These are phyloP conservation scores for Fomitopsis pinicola DNA, from an alignment of 1,284 basidiomycete genomes.

Conservation along the genomic window DNA sequence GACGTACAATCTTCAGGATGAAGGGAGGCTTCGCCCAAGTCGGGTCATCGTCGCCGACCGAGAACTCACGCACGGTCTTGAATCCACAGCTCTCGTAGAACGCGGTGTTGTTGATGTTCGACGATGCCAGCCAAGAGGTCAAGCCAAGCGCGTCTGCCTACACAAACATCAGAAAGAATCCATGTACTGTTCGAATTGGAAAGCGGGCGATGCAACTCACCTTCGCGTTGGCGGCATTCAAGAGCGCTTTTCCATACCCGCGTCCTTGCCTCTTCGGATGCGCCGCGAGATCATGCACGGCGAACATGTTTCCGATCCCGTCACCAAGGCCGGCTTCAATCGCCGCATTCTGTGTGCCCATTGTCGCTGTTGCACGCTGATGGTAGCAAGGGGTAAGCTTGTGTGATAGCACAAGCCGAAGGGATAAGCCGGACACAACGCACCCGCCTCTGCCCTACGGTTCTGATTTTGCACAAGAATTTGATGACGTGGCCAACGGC, in stretches of 20 bases:
- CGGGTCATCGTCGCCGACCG: conserved; percentile 17
- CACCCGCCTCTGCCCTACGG: neutral
- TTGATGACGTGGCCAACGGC: neutral
- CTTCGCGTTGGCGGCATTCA: neutral
- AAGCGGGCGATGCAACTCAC: neutral
- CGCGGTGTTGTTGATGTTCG: conserved; percentile 15
- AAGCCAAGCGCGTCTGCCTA: conserved; percentile 16
- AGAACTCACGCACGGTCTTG: conserved; percentile 10
- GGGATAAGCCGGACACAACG: neutral
- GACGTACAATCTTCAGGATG: conserved; percentile 11
- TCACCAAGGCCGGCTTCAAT: neutral
- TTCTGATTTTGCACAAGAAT: neutral
- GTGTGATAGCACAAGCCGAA: neutral
- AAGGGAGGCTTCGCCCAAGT: conserved; percentile 15
- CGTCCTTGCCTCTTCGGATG: neutral
- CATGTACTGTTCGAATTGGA: too few relatives aligned
- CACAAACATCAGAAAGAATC: neutral
- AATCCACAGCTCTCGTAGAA: conserved; percentile 22
- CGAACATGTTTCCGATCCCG: neutral
- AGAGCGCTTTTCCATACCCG: conserved; percentile 1
- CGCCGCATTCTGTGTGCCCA: neutral
- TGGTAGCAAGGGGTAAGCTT: too few relatives aligned
- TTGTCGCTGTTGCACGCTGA: neutral
- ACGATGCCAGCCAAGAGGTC: conserved; percentile 15
- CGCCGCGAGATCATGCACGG: neutral